Evolutionary conservation across 1,284 basidiomycete genomes (phyloP).

Genomic region (Ustilago loliicola): DNA sequence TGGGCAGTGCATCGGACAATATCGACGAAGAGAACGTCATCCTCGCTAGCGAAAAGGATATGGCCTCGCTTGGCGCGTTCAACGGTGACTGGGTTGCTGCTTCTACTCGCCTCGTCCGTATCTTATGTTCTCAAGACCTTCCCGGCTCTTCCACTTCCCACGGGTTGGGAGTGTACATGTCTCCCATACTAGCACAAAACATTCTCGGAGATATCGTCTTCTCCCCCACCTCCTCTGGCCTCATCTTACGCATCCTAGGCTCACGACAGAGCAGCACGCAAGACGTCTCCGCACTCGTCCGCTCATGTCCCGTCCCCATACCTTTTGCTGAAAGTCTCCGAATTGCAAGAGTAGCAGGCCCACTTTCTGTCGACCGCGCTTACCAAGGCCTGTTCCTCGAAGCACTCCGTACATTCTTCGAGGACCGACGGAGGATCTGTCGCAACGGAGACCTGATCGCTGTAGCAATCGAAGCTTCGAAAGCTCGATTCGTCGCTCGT

Average conservation of each 20-base stretch:
- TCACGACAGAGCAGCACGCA: constrained; percentile 20
- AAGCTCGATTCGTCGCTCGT: constrained; percentile 64
- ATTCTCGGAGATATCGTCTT: constrained; percentile 45
- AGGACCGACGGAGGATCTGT: constrained; percentile 76
- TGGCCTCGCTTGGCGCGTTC: constrained; percentile 81
- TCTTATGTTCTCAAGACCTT: constrained; percentile 40
- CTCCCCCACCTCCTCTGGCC: constrained; percentile 11
- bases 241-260: constrained; percentile 41
- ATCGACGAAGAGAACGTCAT: constrained; percentile 62
- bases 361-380: constrained; percentile 79
- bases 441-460: constrained; percentile 85
- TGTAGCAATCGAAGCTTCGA: constrained; percentile 76
- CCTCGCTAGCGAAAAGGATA: constrained; percentile 72
- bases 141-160: constrained; percentile 5
- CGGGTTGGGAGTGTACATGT: constrained; percentile 32
- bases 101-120: constrained; percentile 51
- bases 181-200: constrained; percentile 61
- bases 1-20: constrained; percentile 36
- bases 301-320: constrained; percentile 57
- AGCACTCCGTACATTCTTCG: constrained; percentile 80
- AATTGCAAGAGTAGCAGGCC: constrained; percentile 85
- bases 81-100: constrained; percentile 87
- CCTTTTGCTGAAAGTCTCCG: constrained; percentile 74
- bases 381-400: constrained; percentile 81
- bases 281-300: constrained; percentile 48